Conservation (phyloP, 1,139 yeast species). For the Blastobotrys malaysiensis region DNA sequence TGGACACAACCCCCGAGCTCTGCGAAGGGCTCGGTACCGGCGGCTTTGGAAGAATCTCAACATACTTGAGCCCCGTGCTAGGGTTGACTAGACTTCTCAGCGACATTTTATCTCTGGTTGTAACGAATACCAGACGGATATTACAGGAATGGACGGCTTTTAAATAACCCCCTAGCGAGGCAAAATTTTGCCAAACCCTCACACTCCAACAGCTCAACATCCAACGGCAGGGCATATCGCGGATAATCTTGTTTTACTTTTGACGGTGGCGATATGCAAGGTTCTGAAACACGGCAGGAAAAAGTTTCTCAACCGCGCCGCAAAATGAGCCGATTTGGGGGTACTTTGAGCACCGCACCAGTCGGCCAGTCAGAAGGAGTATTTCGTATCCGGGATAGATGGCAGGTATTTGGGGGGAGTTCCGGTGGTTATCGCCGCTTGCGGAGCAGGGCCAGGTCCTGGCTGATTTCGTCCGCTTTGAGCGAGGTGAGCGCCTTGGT, state of each 20-base stretch:
- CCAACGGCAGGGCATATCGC: not conserved
- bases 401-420: too few relatives aligned
- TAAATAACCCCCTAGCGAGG: not conserved
- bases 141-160: not conserved
- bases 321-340: not conserved
- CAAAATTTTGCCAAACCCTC: not conserved
- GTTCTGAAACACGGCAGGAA: not conserved
- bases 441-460: constrained; percentile 10
- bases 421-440: not conserved
- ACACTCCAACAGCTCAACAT: not conserved
- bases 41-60: not conserved
- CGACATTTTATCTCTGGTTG: not conserved
- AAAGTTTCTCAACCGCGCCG: not conserved
- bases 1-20: not conserved
- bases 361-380: too few relatives aligned
- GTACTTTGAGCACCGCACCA: not conserved
- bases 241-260: not conserved
- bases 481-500: constrained; percentile 12
- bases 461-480: constrained; percentile 11
- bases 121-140: not conserved
- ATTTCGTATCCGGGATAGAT: too few relatives aligned
- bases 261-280: constrained; percentile 1
- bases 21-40: not conserved
- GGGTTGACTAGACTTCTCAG: not conserved
- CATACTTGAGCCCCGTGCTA: not conserved